Evolutionary conservation across 495 filamentous ascomycete genomes (phyloP), one percentile per base, ranked within the genome.

Genomic region (Stereocaulon alpinum): DNA sequence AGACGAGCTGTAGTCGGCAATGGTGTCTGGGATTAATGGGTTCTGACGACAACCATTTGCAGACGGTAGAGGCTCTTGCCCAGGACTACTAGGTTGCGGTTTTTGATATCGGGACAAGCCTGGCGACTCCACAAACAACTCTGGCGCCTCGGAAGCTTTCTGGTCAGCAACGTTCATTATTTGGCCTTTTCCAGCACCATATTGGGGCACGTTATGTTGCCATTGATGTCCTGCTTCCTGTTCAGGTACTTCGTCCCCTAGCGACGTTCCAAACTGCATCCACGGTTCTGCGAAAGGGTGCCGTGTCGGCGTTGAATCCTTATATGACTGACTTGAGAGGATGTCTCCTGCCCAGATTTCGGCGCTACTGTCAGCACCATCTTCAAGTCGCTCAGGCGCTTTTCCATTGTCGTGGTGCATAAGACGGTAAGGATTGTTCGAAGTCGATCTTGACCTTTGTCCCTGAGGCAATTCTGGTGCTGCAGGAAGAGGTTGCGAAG

Each of bases 181-280:
- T 18, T 34, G 32, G 20, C 37, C 27, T 29, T 4, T 29, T 20
- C 1, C 14, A 14, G 22, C 14, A 30, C 15, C 52, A 20, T n/a
- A 1, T 1, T 2, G 7, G 7, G 42, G 20, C 27, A n/a, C 24
- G n/a, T 22, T 58, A 20, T 62, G 20, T 34, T n/a, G 12, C 50
- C 24, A 27, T 45, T 44, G 37, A 22, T 20, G 27, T 43, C 15
- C 37, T 32, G 43, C 14, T 37, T 61, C 53, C 43, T 11, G 27
- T 10, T 41, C 20, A 32, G 45, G 11, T 15, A 32, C 30, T 24
- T 29, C 17, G 20, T 59, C 41, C 17, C 20, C 37, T 0, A 22
- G 55, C 17, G 61, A 54, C 20, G 27, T n/a, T n/a, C 41, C 50
- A 40, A 62, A 62, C 18, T 62, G 56, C 55, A 62, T 59, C 61